A percentile compares a stretch with the other conserved stretches of the same genome.
These are phyloP conservation scores for Arabis alpina DNA, from an alignment of 345 rosid genomes.

Conservation along the genomic window DNA sequence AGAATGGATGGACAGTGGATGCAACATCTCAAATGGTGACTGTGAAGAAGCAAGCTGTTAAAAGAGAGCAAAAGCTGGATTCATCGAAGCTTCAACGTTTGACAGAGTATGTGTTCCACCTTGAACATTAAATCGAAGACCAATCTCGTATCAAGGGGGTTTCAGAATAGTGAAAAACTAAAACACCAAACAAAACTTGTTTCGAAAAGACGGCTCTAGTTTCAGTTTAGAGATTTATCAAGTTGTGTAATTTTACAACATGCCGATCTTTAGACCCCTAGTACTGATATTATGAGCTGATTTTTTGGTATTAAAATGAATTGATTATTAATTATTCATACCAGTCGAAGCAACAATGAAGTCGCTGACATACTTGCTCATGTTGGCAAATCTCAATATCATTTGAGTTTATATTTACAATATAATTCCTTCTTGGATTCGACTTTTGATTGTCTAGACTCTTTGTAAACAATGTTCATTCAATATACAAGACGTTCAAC, in stretches of 20 bases:
- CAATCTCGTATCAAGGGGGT: background rate
- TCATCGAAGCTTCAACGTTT: slow-evolving; percentile 74
- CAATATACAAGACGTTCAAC: too few relatives aligned
- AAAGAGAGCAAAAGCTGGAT: slow-evolving; percentile 72
- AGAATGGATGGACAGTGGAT: slow-evolving; percentile 76
- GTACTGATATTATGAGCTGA: slow-evolving; percentile 4
- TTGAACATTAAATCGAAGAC: slow-evolving; percentile 54
- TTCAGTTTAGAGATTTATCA: slow-evolving; percentile 5
- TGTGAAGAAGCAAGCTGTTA: slow-evolving; percentile 66
- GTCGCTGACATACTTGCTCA: too few relatives aligned
- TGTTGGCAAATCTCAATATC: too few relatives aligned
- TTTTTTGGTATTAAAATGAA: background rate
- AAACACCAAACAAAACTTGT: background rate
- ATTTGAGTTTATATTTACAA: too few relatives aligned
- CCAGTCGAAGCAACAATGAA: too few relatives aligned
- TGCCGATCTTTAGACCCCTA: background rate
- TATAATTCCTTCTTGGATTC: too few relatives aligned
- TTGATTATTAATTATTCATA: background rate
- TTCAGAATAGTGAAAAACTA: background rate
- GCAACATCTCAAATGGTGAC: slow-evolving; percentile 65
- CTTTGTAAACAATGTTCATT: too few relatives aligned
- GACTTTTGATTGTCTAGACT: too few relatives aligned
- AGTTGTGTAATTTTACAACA: background rate
- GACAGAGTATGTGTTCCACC: slow-evolving; percentile 84
- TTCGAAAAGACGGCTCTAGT: slow-evolving; percentile 10